phyloP scores from a whole-genome alignment of 2,329 filamentous ascomycete species.

The Didymella lethalis region DNA sequence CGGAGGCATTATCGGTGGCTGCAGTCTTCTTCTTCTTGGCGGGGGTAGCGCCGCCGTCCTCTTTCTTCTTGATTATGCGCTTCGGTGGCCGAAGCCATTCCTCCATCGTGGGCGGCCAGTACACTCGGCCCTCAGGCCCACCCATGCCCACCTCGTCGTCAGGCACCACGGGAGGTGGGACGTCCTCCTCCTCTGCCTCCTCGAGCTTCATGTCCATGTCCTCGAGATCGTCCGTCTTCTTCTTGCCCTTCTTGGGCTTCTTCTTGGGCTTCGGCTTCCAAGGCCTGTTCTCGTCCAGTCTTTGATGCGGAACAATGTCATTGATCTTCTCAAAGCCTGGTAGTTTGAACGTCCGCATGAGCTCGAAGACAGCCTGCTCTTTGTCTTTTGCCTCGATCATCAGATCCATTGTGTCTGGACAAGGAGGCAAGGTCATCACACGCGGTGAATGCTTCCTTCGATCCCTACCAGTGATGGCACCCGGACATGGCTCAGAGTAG shows the following conservation, averaged over 20 bases:
- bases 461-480: constrained; percentile 79
- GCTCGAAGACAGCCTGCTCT: constrained; percentile 92
- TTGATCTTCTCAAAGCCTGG: constrained; percentile 80
- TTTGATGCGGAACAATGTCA: constrained; percentile 77
- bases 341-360: constrained; percentile 88
- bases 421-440: constrained; percentile 82
- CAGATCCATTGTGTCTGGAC: constrained; percentile 83
- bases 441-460: constrained; percentile 85
- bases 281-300: constrained; percentile 75
- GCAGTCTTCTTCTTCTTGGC: constrained; percentile 43
- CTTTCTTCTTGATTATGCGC: constrained; percentile 67
- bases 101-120: constrained; percentile 90
- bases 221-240: constrained; percentile 50
- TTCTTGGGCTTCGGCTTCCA: constrained; percentile 52
- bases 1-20: constrained; percentile 33
- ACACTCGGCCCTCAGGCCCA: constrained; percentile 80
- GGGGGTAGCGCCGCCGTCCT: constrained; percentile 45
- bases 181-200: constrained; percentile 50
- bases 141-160: constrained; percentile 85
- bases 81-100: constrained; percentile 88
- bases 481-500: constrained; percentile 81
- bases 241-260: constrained; percentile 56
- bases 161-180: constrained; percentile 56
- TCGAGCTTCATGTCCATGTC: constrained; percentile 54
- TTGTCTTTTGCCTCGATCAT: constrained; percentile 99